Base-by-base conservation (phyloP, 441 rosid species). In the Eruca vesicaria region DNA sequence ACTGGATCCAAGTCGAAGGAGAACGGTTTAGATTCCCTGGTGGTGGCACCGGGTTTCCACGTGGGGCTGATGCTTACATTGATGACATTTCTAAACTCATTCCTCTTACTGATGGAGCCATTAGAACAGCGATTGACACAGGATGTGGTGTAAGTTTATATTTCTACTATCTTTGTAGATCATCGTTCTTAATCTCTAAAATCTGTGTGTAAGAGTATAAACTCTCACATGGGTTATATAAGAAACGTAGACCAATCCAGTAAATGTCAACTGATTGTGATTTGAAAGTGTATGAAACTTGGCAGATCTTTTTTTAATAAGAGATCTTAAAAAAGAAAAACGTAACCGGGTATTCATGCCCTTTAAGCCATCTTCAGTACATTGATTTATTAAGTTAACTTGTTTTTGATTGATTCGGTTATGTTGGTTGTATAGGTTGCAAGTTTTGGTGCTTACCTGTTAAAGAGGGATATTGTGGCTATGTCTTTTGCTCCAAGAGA, bases 401-500 rank as follows among this genome's bases (percentile, higher is more conserved):
- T 28, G 26, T 43, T 35, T 21, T 16, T 50, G 55, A 32, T 60
- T 70, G 21, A 50, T 66, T 60, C 32, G 29, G 16, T 59, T 48
- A 38, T 74, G 10, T 29, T 56, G 55, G 29, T 65, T 35, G 6
- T 62, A 11, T 55, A 91, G 98, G 98, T 93, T 74, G 98, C 98
- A 4, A 93, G 98, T 81, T 93, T 88, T 82, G 97, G 97, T 21
- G 97, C 98, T 7, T 93, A 85, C 86, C 87, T 93, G 35, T 79
- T 93, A 71, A 89, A 82, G 80, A 88, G 97, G 80, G 82, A 89
- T 62, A 82, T 93, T 52, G 23, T 87, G 31, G 66, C 91, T 18
- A 86, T 93, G 93, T 93, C 98, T 16, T 88, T 93, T 80, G 98
- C 98, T 8, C 98, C 93, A 19, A 83, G 98, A 76, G 98, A 93